Evolutionary conservation across 2,329 filamentous ascomycete genomes (phyloP).

Genomic region (Aspergillus caelatus): DNA sequence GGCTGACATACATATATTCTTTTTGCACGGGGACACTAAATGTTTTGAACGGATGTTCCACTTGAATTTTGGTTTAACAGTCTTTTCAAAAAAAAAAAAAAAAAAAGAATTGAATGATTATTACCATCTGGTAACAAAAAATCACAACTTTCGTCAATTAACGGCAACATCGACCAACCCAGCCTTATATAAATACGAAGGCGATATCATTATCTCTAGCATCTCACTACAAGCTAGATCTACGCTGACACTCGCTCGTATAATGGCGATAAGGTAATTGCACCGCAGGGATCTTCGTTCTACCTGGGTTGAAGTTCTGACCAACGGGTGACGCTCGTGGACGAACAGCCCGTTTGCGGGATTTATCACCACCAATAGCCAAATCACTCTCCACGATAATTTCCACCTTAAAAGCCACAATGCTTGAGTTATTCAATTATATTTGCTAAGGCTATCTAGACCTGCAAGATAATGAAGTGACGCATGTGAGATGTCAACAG

Average conservation of each 20-base stretch:
- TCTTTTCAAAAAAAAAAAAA: too few species aligned
- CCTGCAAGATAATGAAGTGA: background rate
- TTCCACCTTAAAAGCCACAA: background rate
- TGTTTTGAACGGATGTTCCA: background rate
- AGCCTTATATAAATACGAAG: background rate
- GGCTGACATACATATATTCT: background rate
- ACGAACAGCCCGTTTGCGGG: constrained; percentile 7
- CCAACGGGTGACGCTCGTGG: constrained; percentile 7
- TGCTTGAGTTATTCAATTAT: constrained; percentile 3
- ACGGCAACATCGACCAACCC: background rate
- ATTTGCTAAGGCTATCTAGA: constrained; percentile 13
- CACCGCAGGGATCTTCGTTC: background rate
- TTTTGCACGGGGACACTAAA: background rate
- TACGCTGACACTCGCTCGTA: background rate
- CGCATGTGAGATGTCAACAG: background rate
- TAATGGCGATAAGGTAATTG: constrained; percentile 1
- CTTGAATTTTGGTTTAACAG: background rate
- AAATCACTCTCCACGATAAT: background rate
- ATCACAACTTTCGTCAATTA: background rate
- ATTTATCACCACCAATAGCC: constrained; percentile 19
- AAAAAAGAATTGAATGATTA: too few species aligned
- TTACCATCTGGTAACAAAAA: background rate
- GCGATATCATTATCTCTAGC: constrained; percentile 5
- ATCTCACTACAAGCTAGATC: background rate
- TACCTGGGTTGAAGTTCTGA: constrained; percentile 2